Evolutionary conservation across 2,329 filamentous ascomycete genomes (phyloP).

Genomic region (Botryotinia narcissicola): DNA sequence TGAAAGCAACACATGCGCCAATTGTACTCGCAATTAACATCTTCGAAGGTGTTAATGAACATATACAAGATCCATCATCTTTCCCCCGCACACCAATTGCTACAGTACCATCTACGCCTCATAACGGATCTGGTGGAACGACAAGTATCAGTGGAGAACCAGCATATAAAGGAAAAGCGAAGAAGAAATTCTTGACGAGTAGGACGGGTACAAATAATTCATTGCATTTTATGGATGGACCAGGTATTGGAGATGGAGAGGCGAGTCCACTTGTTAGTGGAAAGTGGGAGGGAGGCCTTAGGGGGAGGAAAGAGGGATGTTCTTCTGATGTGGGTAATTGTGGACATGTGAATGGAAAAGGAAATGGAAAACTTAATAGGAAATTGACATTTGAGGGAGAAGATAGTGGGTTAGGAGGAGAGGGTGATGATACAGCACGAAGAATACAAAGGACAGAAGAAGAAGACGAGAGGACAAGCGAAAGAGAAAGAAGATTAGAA

Average conservation of each 20-base stretch:
- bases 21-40: constrained; percentile 64
- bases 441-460: background rate
- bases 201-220: constrained; percentile 26
- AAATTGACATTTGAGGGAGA: constrained; percentile 22
- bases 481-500: constrained; percentile 40
- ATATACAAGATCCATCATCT: constrained; percentile 27
- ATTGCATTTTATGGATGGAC: constrained; percentile 24
- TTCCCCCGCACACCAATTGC: constrained; percentile 20
- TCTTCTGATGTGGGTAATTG: background rate
- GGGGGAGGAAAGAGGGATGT: background rate
- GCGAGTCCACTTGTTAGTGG: constrained; percentile 18
- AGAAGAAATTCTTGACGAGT: constrained; percentile 25
- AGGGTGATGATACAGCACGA: background rate
- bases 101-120: constrained; percentile 14
- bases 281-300: background rate
- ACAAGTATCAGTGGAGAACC: background rate
- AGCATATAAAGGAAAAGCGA: constrained; percentile 13
- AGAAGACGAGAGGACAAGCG: background rate
- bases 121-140: constrained; percentile 1
- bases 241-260: constrained; percentile 18
- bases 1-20: constrained; percentile 63
- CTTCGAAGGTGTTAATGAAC: constrained; percentile 45
- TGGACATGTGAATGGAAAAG: constrained; percentile 24
- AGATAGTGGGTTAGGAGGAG: constrained; percentile 1
- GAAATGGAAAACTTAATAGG: constrained; percentile 23